Base-by-base conservation (phyloP, 345 rosid genomes). In the Gossypium stocksii region DNA sequence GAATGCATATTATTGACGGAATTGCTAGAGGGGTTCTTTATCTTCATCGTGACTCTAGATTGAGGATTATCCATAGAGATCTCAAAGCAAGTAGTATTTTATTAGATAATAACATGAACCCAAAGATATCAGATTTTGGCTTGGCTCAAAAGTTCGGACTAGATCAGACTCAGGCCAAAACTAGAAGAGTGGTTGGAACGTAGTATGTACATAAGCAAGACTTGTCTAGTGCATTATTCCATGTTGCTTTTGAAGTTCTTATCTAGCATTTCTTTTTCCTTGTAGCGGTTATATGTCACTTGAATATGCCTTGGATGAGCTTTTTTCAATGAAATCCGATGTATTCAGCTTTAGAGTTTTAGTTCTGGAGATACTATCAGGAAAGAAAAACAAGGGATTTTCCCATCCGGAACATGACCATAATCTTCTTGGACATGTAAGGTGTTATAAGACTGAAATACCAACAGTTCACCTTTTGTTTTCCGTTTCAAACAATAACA, bases 1-100 rank as follows among this genome's bases (percentile, higher is more conserved):
- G 29, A 46, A 65, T 65, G 29, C 69, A 65, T 19, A 19, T 65
- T 20, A 9, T 65, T 19, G 27, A 65, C 19, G 69, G 69, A 43
- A 43, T 65, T 63, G 68, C 68, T 38, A 38, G 48, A 63, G 68
- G 68, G 48, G 14, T 63, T 38, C 48, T 38, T 63, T 63, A 63
- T 38, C 45, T 63, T 63, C 68, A 63, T n/a, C 25, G 41, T 63
- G 68, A 63, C 25, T 63, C 49, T n/a, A 87, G 83, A 17, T 49
- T 87, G 23, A 80, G 84, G 48, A 81, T 87, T 3, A 79, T 86
- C 38, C 92, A 82, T 45, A 79, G 88, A 41, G 88, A 86, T 65
- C 78, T 81, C 9, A 83, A 77, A 13, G 74, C 84, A 63, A 41
- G 23, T 25, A 63, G 41, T 9, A 63, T 63, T 34, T 63, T 63